Conservation (phyloP, 2,329 filamentous ascomycete genomes). For the Diplodia sapinea region DNA sequence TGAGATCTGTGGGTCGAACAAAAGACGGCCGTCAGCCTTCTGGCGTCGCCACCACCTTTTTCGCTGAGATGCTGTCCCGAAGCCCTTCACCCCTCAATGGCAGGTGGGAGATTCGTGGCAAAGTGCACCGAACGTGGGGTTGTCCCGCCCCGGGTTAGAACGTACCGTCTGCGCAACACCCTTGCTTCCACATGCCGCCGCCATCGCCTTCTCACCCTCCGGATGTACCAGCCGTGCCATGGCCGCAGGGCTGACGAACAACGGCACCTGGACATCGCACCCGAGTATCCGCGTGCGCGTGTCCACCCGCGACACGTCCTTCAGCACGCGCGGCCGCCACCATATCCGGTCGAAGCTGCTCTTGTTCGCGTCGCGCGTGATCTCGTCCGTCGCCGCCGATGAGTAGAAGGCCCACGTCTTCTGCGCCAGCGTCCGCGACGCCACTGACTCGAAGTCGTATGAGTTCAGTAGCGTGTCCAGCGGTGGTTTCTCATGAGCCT, state of each 20-base stretch:
- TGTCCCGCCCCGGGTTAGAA: neutral
- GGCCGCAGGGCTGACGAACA: slow-evolving; percentile 47
- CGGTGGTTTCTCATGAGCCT: slow-evolving; percentile 50
- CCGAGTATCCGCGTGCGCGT: slow-evolving; percentile 45
- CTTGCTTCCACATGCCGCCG: slow-evolving; percentile 36
- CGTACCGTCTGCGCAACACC: slow-evolving; percentile 43
- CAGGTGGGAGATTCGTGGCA: neutral
- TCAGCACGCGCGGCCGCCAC: slow-evolving; percentile 55
- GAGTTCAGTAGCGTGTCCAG: slow-evolving; percentile 55
- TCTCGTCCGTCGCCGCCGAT: slow-evolving; percentile 58
- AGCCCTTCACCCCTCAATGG: neutral
- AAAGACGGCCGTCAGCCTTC: neutral
- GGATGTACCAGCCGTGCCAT: slow-evolving; percentile 47
- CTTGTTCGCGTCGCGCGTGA: slow-evolving; percentile 53
- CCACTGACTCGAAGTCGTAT: slow-evolving; percentile 54
- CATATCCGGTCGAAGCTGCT: slow-evolving; percentile 53
- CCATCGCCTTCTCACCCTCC: slow-evolving; percentile 48
- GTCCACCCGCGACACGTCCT: slow-evolving; percentile 47
- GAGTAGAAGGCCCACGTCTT: slow-evolving; percentile 56
- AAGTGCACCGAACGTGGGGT: neutral
- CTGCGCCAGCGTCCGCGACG: slow-evolving; percentile 43
- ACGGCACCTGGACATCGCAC: slow-evolving; percentile 39
- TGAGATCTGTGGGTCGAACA: slow-evolving; percentile 38
- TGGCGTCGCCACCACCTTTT: neutral
- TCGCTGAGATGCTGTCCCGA: neutral